A percentile compares a stretch with the other conserved stretches of the same genome.
These are phyloP conservation scores for Petasospora fabianii DNA, from an alignment of 1,139 yeast genomes.

Conservation along the genomic window DNA sequence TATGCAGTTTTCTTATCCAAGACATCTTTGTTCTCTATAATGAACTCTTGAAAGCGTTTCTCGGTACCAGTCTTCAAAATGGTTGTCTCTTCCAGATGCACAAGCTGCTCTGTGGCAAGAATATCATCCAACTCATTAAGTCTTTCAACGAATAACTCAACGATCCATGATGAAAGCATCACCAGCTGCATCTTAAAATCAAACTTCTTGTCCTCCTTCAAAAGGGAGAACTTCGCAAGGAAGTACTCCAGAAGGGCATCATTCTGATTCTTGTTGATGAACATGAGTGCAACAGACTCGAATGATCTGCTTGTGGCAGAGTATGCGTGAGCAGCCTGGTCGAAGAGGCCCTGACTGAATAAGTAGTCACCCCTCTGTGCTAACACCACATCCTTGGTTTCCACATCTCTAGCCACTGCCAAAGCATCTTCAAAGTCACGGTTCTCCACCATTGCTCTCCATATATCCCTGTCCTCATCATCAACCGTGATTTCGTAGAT, in stretches of 20 bases:
- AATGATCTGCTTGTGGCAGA: conserved; percentile 67
- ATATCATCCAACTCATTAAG: conserved; percentile 45
- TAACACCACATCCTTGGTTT: conserved; percentile 51
- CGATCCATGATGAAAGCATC: conserved; percentile 78
- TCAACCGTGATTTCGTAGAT: conserved; percentile 67
- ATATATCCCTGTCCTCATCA: conserved; percentile 69
- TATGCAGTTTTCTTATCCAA: conserved; percentile 67
- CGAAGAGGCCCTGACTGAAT: conserved; percentile 32
- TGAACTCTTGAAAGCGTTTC: conserved; percentile 47
- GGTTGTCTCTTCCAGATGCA: conserved; percentile 25
- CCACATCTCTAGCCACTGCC: conserved; percentile 38
- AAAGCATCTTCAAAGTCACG: conserved; percentile 71
- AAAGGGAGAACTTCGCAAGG: conserved; percentile 41
- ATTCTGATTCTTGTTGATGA: conserved; percentile 38
- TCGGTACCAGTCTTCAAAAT: conserved; percentile 27
- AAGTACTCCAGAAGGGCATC: conserved; percentile 58
- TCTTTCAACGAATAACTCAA: conserved; percentile 58
- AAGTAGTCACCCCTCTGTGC: conserved; percentile 62
- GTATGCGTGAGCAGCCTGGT: conserved; percentile 57
- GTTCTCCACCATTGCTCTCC: conserved; percentile 66
- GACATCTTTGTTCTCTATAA: conserved; percentile 42
- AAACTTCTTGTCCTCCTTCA: conserved; percentile 32
- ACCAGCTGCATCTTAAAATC: conserved; percentile 49
- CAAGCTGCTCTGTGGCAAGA: conserved; percentile 28
- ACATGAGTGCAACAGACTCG: conserved; percentile 64